These are phyloP conservation scores for Melaleuca quinquenervia DNA, from an alignment of 345 rosid species.

Conservation along the genomic window DNA sequence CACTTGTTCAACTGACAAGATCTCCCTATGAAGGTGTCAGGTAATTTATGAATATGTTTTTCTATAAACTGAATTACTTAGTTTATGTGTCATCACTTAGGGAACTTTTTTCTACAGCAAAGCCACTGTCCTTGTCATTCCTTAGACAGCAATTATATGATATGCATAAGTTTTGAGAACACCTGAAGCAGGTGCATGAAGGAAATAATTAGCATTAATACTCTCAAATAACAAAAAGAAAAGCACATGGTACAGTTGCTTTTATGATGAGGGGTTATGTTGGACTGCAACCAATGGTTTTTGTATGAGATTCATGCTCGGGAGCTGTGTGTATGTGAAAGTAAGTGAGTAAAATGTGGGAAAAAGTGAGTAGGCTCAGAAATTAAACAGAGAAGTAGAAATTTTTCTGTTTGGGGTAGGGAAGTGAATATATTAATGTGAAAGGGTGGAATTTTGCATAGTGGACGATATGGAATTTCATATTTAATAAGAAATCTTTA, in stretches of 20 bases:
- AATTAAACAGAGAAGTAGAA: not conserved
- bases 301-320: not conserved
- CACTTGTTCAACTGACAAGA: conserved; percentile 73
- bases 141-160: not conserved
- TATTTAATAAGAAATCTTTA: not conserved
- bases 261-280: not conserved
- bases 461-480: not conserved
- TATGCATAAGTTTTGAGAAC: not conserved
- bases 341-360: not conserved
- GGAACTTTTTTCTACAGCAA: not conserved
- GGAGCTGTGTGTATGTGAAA: not conserved
- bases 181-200: not conserved
- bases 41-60: conserved; percentile 12
- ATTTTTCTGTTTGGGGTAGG: not conserved
- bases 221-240: not conserved
- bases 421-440: not conserved
- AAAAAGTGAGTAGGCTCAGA: not conserved
- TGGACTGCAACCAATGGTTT: not conserved
- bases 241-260: not conserved
- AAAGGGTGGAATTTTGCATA: not conserved
- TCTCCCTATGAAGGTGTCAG: conserved; percentile 93
- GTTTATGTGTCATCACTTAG: not conserved
- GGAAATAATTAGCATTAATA: not conserved
- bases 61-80: not conserved
- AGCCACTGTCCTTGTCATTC: not conserved